Conservation (phyloP, 805 yeast genomes). For the Yarrowia sp. region DNA sequence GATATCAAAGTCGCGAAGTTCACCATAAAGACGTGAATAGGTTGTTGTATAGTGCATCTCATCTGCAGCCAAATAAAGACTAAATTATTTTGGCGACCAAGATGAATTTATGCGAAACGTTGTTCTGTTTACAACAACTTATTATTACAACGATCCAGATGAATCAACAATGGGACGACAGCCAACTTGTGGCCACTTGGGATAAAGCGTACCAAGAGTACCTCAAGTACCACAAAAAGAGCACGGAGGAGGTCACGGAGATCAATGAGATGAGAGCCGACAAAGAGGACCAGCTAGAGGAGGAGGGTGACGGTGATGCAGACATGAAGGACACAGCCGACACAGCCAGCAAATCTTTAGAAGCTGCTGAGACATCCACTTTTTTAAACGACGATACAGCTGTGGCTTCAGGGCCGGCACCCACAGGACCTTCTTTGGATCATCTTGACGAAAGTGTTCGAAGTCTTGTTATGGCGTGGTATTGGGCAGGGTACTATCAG, state of each 20-base stretch:
- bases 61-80: background rate
- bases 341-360: background rate
- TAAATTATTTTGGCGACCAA: background rate
- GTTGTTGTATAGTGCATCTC: background rate
- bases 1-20: background rate
- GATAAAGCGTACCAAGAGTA: constrained; percentile 31
- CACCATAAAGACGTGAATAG: background rate
- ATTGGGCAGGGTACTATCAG: constrained; percentile 36
- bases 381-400: background rate
- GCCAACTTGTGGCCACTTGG: constrained; percentile 31
- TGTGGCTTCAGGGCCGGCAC: background rate
- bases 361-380: background rate
- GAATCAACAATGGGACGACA: constrained; percentile 34
- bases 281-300: background rate
- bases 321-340: background rate
- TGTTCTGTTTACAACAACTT: background rate
- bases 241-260: background rate
- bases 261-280: constrained; percentile 9
- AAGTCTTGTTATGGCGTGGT: constrained; percentile 33
- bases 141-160: constrained; percentile 16
- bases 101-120: background rate
- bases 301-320: background rate
- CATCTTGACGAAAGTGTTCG: constrained; percentile 29
- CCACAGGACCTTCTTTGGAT: constrained; percentile 12
- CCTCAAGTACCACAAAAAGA: constrained; percentile 29